Evolutionary conservation across 208 protist genomes (phyloP).

Genomic region (Leishmania gerbilli): DNA sequence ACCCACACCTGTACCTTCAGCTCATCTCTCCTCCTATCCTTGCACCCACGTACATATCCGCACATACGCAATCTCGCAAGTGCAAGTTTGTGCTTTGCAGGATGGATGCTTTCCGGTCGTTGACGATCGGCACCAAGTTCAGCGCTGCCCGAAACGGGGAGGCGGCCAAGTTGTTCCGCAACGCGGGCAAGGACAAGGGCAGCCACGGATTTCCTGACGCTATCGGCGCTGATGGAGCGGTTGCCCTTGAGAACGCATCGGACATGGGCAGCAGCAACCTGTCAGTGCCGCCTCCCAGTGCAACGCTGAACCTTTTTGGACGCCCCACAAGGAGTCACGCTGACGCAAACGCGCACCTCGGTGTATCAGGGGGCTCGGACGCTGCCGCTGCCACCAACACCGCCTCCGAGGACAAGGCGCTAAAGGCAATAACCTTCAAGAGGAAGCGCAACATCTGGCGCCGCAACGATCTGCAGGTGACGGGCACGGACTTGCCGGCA

Average conservation of each 20-base stretch:
- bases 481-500: constrained; percentile 71
- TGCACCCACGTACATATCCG: neutral
- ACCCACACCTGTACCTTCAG: neutral
- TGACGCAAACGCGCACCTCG: neutral
- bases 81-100: neutral
- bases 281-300: constrained; percentile 46
- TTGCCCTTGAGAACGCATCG: constrained; percentile 11
- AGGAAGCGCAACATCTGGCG: constrained; percentile 82
- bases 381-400: constrained; percentile 1
- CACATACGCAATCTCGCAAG: neutral
- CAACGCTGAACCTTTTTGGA: constrained; percentile 64
- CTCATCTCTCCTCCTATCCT: neutral
- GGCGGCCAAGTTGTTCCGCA: constrained; percentile 63
- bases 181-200: constrained; percentile 24
- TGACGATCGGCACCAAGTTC: constrained; percentile 72
- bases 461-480: constrained; percentile 80
- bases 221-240: constrained; percentile 10
- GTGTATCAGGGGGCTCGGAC: neutral
- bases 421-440: constrained; percentile 79
- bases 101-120: constrained; percentile 70
- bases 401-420: constrained; percentile 35
- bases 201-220: constrained; percentile 12
- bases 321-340: neutral
- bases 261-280: constrained; percentile 31
- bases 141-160: constrained; percentile 47